A percentile compares a stretch with the other conserved stretches of the same genome.
Conservation (phyloP, 2,329 filamentous ascomycete species). For the Curvularia lunata region DNA sequence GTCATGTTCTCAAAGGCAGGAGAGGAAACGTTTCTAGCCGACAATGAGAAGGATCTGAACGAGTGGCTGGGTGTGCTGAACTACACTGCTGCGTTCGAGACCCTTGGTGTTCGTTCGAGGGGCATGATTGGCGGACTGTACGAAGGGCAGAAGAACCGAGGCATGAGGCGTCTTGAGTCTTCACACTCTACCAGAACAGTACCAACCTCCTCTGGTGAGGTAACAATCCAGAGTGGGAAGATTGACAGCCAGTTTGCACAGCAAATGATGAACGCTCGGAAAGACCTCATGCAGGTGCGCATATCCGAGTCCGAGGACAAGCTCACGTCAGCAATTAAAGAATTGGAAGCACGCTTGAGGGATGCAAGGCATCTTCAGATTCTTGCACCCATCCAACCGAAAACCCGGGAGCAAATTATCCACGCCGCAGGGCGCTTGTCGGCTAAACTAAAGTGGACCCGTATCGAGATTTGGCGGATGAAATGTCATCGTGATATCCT, state of each 20-base stretch:
- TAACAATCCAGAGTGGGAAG: constrained; percentile 73
- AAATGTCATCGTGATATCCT: constrained; percentile 91
- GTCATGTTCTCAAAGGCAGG: constrained; percentile 81
- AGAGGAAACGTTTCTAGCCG: constrained; percentile 89
- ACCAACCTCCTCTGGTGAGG: constrained; percentile 74
- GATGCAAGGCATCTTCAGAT: constrained; percentile 91
- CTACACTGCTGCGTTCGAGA: constrained; percentile 92
- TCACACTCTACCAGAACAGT: constrained; percentile 63
- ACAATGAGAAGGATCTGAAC: constrained; percentile 89
- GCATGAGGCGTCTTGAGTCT: constrained; percentile 73
- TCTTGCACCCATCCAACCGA: constrained; percentile 87
- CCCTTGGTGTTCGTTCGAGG: constrained; percentile 87
- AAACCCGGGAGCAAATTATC: constrained; percentile 85
- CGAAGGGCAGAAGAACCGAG: constrained; percentile 77
- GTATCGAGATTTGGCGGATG: constrained; percentile 90
- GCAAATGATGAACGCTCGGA: constrained; percentile 82
- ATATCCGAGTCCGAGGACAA: constrained; percentile 84
- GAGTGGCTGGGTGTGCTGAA: constrained; percentile 97
- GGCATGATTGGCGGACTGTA: constrained; percentile 85
- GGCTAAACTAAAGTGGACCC: constrained; percentile 90
- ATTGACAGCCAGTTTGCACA: constrained; percentile 83
- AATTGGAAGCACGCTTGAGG: constrained; percentile 80
- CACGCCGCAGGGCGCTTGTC: constrained; percentile 82
- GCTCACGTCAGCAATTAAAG: constrained; percentile 72
- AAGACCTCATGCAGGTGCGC: constrained; percentile 81